Conservation (phyloP, 2,329 filamentous ascomycete genomes). For the Aulographum hederae region DNA sequence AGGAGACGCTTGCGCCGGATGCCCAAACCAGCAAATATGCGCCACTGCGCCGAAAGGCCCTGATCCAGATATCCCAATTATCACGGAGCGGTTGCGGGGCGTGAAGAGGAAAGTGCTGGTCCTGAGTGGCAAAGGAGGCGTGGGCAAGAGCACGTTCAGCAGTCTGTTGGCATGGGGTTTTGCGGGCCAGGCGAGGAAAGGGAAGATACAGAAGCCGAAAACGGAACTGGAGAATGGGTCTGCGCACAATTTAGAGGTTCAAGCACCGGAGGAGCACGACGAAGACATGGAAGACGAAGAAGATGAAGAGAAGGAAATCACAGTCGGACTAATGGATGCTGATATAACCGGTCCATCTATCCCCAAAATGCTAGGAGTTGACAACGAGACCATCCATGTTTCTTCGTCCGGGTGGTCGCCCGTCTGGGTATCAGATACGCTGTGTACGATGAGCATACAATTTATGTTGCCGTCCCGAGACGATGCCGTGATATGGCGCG, state of each 20-base stretch:
- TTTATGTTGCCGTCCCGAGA: constrained; percentile 93
- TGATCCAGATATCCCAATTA: constrained; percentile 81
- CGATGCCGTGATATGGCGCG: constrained; percentile 93
- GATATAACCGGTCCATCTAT: constrained; percentile 95
- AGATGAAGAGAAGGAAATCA: constrained; percentile 16
- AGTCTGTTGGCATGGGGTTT: constrained; percentile 79
- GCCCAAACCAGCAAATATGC: constrained; percentile 91
- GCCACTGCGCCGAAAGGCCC: constrained; percentile 76
- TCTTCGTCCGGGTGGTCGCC: constrained; percentile 81
- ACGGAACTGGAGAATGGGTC: not conserved
- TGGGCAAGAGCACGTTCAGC: constrained; percentile 91
- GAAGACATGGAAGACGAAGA: constrained; percentile 2
- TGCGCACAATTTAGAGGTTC: not conserved
- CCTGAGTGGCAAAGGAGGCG: constrained; percentile 85
- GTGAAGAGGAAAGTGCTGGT: constrained; percentile 88
- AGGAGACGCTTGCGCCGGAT: constrained; percentile 76
- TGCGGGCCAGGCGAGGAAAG: constrained; percentile 44
- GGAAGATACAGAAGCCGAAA: too few species aligned
- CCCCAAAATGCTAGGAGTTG: constrained; percentile 97
- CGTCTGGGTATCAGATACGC: constrained; percentile 86
- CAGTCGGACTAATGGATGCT: constrained; percentile 91
- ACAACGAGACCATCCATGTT: constrained; percentile 82
- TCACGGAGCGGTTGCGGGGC: constrained; percentile 61
- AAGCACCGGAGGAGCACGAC: not conserved
- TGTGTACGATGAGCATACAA: constrained; percentile 93